A percentile compares a stretch with the other conserved stretches of the same genome.
phyloP scores from a whole-genome alignment of 495 filamentous ascomycete genomes.

The Trichocladium uniseriatum region DNA sequence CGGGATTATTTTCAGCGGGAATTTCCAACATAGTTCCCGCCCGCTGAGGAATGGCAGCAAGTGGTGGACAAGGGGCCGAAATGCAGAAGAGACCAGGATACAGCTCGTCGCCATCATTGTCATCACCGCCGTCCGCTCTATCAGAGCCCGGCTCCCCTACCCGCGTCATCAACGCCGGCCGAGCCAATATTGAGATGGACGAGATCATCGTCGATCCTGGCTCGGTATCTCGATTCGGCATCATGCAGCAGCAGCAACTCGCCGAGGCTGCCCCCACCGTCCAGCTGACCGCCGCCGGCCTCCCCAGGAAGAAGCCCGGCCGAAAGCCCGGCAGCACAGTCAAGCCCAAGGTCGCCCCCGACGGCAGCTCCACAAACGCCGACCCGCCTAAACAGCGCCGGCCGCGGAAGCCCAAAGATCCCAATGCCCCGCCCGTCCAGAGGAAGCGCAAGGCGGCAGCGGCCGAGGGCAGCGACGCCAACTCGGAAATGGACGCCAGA shows the following conservation, averaged over 20 bases:
- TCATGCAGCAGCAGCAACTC: slow-evolving; percentile 26
- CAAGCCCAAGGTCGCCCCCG: slow-evolving; percentile 36
- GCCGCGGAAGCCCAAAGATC: slow-evolving; percentile 47
- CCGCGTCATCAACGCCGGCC: slow-evolving; percentile 23
- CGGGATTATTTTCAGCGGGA: background rate
- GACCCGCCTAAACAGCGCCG: slow-evolving; percentile 45
- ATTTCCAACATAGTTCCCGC: no score
- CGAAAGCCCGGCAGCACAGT: slow-evolving; percentile 42
- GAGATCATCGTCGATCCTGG: slow-evolving; percentile 32
- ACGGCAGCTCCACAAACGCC: slow-evolving; percentile 32
- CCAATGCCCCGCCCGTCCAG: slow-evolving; percentile 43
- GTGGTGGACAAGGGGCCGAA: slow-evolving; percentile 9
- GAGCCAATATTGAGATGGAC: slow-evolving; percentile 31
- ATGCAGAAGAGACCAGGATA: slow-evolving; percentile 24
- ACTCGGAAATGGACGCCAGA: slow-evolving; percentile 15
- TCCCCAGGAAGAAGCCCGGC: slow-evolving; percentile 42
- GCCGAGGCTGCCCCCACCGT: slow-evolving; percentile 17
- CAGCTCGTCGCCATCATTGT: slow-evolving; percentile 31
- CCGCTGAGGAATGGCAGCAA: no score
- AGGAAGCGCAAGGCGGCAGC: slow-evolving; percentile 42
- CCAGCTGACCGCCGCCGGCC: slow-evolving; percentile 36
- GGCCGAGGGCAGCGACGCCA: slow-evolving; percentile 24
- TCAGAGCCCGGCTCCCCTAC: slow-evolving; percentile 30
- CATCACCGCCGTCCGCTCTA: slow-evolving; percentile 28
- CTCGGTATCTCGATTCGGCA: slow-evolving; percentile 21